Evolutionary conservation across 768 basidiomycete species (phyloP).

Genomic region (Termitomyces titanicus): DNA sequence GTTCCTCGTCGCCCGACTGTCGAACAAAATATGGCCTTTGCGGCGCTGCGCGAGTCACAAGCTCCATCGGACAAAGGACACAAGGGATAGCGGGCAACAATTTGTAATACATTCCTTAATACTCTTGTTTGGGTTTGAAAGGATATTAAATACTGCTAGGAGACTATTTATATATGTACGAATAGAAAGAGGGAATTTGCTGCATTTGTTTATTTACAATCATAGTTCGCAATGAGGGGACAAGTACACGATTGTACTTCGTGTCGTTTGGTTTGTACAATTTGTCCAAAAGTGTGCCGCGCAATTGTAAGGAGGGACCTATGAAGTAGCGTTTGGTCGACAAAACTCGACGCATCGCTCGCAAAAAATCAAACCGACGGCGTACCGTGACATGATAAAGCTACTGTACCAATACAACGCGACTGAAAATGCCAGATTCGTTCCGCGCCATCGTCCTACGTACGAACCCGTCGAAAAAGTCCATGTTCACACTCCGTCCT

Average conservation of each 20-base stretch:
- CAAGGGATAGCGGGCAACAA: neutral
- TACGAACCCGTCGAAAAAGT: conserved; percentile 12
- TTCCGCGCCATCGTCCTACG: conserved; percentile 20
- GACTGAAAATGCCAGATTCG: conserved; percentile 34
- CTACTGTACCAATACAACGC: conserved; percentile 57
- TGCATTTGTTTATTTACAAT: conserved; percentile 5
- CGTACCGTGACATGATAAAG: conserved; percentile 36
- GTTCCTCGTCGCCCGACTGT: conserved; percentile 60
- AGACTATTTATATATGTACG: neutral
- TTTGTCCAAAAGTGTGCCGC: neutral
- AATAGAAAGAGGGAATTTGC: conserved; percentile 1
- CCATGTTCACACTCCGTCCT: conserved; percentile 10
- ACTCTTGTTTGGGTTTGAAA: neutral
- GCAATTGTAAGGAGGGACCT: neutral
- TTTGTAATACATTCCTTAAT: conserved; percentile 12
- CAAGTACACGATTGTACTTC: conserved; percentile 11
- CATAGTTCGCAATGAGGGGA: conserved; percentile 13
- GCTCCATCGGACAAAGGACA: conserved; percentile 14
- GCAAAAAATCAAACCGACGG: conserved; percentile 19
- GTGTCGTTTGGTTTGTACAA: conserved; percentile 7
- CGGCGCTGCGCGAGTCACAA: conserved; percentile 55
- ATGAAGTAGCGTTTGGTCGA: conserved; percentile 6
- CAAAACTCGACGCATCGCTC: conserved; percentile 14
- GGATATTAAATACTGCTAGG: neutral
- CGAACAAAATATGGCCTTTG: conserved; percentile 85